Evolutionary conservation across 2,329 filamentous ascomycete genomes (phyloP).

Genomic region (Aspergillus terreus): DNA sequence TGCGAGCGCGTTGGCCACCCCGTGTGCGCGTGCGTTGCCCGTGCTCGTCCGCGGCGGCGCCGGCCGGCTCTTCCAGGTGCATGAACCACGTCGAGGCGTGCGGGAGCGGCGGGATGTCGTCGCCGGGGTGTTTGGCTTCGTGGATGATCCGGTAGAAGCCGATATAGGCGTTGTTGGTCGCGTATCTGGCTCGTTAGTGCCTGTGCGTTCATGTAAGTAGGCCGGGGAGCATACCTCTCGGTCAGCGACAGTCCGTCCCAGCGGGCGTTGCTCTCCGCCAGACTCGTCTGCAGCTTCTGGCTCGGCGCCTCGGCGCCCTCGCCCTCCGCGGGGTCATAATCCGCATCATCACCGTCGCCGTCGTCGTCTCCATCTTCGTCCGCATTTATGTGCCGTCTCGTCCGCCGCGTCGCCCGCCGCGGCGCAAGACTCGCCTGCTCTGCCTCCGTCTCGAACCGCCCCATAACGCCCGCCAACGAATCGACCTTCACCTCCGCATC

Average conservation of each 20-base stretch:
- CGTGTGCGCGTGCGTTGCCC: slow-evolving; percentile 14
- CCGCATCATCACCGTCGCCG: slow-evolving; percentile 38
- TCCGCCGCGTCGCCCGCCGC: slow-evolving; percentile 28
- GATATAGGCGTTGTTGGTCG: slow-evolving; percentile 57
- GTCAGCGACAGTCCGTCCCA: slow-evolving; percentile 40
- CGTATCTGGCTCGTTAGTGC: slow-evolving; percentile 42
- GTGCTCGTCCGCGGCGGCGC: slow-evolving; percentile 6
- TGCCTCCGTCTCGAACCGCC: slow-evolving; percentile 40
- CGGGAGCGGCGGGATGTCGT: slow-evolving; percentile 52
- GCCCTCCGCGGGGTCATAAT: slow-evolving; percentile 42
- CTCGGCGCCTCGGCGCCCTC: slow-evolving; percentile 27
- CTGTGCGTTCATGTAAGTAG: not conserved
- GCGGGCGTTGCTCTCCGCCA: slow-evolving; percentile 28
- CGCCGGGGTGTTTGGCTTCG: slow-evolving; percentile 54
- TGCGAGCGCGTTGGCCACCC: slow-evolving; percentile 6
- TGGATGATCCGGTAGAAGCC: slow-evolving; percentile 61
- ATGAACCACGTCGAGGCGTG: slow-evolving; percentile 61
- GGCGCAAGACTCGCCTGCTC: slow-evolving; percentile 18
- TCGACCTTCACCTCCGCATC: slow-evolving; percentile 52
- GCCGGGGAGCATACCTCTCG: slow-evolving; percentile 31
- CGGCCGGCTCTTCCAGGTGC: slow-evolving; percentile 39
- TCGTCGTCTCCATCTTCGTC: slow-evolving; percentile 23
- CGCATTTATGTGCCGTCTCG: slow-evolving; percentile 12
- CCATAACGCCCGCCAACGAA: slow-evolving; percentile 42
- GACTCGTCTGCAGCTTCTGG: slow-evolving; percentile 32